Evolutionary conservation across 2,329 filamentous ascomycete genomes (phyloP), one percentile per base, ranked within the genome.

Genomic region (Elsinoe perseae): DNA sequence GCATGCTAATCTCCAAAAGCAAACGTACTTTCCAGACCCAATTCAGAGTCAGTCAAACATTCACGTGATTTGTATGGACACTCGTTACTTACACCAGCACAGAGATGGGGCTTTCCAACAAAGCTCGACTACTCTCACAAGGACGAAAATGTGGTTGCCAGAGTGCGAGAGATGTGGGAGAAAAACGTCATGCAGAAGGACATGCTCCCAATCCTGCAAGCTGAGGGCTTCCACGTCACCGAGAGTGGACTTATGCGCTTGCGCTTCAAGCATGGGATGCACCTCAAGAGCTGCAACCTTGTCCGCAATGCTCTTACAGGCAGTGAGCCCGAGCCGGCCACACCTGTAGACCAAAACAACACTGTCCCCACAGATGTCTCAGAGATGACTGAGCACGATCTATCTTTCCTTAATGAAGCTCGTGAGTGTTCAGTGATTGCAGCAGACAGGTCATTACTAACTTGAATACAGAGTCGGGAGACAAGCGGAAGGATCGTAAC

Each of bases 131-230:
- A 83, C 0, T 83, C 84, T 1, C 81, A 89, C 66, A 86, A 86
- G 65, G 85, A 89, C 66, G 74, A 77, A 12, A 75, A 74, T 21
- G 78, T 92, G 6, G 81, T 87, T 38, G 79, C 78, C 16, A 81
- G 88, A 27, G 79, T 92, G 59, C 84, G 83, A 65, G 80, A 91
- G 70, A 76, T 93, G 64, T 93, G 88, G 88, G 84, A 88, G 67
- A 76, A 75, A 63, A 93, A 92, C 65, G 77, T 82, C 12, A 78
- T 75, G 16, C 86, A 90, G 68, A 79, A 80, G 58, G 84, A 90
- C 61, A 93, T 93, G 81, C 75, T 90, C 56, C 75, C 78, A 23
- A 80, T 81, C 25, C 75, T 93, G 57, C 82, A 81, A 61, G 78
- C 82, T 18, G 86, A 91, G 66, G 88, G 88, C 12, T 89, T 83